Conservation (phyloP, 257 asterid genomes). For the Solanum okadae region DNA sequence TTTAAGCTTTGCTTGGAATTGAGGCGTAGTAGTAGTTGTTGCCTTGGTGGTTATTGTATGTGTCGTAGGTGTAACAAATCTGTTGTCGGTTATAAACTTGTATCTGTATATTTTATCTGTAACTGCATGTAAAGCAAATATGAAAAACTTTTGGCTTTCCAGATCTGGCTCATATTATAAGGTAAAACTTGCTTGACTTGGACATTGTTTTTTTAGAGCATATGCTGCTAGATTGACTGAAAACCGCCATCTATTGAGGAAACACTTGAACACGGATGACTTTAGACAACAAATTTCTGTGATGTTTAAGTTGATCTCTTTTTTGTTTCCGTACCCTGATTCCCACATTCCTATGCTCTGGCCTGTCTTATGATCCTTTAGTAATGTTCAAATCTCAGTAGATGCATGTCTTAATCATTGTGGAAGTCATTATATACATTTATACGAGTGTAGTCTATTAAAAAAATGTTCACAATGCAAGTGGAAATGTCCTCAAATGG, state of each 20-base stretch:
- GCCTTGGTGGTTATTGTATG: background rate
- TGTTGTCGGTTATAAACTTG: background rate
- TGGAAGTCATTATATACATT: background rate
- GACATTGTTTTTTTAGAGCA: background rate
- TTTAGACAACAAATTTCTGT: background rate
- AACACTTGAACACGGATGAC: background rate
- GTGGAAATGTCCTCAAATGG: background rate
- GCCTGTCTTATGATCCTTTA: background rate
- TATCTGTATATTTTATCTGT: background rate
- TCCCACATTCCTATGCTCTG: background rate
- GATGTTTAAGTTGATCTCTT: background rate
- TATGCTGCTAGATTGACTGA: background rate
- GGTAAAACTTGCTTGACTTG: background rate
- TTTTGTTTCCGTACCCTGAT: background rate
- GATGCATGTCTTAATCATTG: background rate
- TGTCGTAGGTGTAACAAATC: background rate
- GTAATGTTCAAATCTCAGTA: background rate
- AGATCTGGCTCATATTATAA: background rate
- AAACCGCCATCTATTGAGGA: background rate
- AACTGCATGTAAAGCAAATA: background rate
- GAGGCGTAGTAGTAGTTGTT: background rate
- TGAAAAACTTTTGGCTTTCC: background rate
- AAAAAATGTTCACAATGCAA: background rate
- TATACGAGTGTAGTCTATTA: background rate
- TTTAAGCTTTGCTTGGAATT: background rate